Evolutionary conservation across 164 flowering plant genomes (phyloP), one percentile per base, ranked within the genome.

Genomic region (Buxus sempervirens): DNA sequence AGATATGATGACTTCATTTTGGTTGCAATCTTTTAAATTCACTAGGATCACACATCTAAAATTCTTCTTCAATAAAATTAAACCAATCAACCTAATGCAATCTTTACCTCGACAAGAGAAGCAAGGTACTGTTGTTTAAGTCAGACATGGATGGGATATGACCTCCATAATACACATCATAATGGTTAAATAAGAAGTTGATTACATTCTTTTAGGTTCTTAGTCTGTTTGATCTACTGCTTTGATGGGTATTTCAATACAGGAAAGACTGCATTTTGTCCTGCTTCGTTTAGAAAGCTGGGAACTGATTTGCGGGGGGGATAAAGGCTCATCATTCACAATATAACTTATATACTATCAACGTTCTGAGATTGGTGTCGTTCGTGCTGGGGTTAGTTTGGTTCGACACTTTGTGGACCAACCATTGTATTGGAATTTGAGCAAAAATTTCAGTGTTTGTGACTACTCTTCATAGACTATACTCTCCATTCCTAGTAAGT

Each of bases 301-400:
- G 62, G 21, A 19, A 54, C 16, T 51, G 57, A 18, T 19, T 67
- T 16, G 9, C 24, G 55, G 3, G 38, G 38, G 20, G 63, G 10
- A 16, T 61, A n/a, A 27, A 76, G 77, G 70, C 69, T 71, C 69
- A 70, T 25, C 72, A 67, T 28, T 54, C 68, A 28, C 63, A 62
- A 25, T 32, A 59, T 19, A 64, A 66, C 1, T 72, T 63, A 21
- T 62, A 54, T 24, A 72, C 60, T 66, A 72, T 69, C 23, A 62
- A 64, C 12, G 60, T 60, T 55, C 5, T 75, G 62, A 71, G 79
- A 70, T 53, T 70, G 70, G 69, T 67, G 19, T n/a, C 76, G 75
- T 12, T 76, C 57, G 55, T 76, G 58, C 62, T 76, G 54, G 71
- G 79, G 59, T 68, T 55, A 65, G 75, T 51, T 73, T 79, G 72